Percentiles rank a stretch among this genome's conserved stretches.
Evolutionary conservation across 305 asterid species (phyloP).

Genomic region (Caryopteris hybrid): DNA sequence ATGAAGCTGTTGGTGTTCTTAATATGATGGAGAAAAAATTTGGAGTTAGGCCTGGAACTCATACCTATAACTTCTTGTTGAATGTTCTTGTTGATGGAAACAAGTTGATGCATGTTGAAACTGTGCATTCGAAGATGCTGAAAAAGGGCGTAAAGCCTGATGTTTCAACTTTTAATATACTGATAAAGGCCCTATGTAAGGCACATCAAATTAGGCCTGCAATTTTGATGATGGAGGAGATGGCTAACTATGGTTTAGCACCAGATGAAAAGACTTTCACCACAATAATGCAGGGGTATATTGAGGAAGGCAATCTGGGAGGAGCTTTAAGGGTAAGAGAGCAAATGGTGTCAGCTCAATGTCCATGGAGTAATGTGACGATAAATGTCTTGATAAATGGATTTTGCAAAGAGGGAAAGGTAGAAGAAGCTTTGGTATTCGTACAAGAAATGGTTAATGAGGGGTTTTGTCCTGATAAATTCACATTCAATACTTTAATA

Average conservation of each 20-base stretch:
- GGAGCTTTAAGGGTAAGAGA: slow-evolving; percentile 81
- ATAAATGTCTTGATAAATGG: slow-evolving; percentile 82
- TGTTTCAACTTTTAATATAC: slow-evolving; percentile 76
- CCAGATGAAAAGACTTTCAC: slow-evolving; percentile 90
- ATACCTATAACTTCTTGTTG: slow-evolving; percentile 59
- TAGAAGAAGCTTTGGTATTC: slow-evolving; percentile 65
- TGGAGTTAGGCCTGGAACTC: slow-evolving; percentile 50
- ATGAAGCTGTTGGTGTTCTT: slow-evolving; percentile 67
- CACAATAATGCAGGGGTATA: slow-evolving; percentile 83
- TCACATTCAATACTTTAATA: slow-evolving; percentile 74
- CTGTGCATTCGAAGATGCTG: slow-evolving; percentile 70
- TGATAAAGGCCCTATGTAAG: slow-evolving; percentile 83
- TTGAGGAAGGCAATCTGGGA: slow-evolving; percentile 66
- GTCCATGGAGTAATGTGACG: slow-evolving; percentile 53
- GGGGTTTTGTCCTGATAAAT: slow-evolving; percentile 70
- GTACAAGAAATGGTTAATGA: slow-evolving; percentile 57
- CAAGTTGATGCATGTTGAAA: slow-evolving; percentile 68
- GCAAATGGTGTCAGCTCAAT: slow-evolving; percentile 64
- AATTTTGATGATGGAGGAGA: slow-evolving; percentile 89
- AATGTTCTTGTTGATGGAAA: slow-evolving; percentile 82
- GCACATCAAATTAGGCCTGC: slow-evolving; percentile 92
- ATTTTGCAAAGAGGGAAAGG: slow-evolving; percentile 68
- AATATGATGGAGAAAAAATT: slow-evolving; percentile 64
- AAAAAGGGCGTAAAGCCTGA: slow-evolving; percentile 48
- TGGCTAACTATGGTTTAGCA: slow-evolving; percentile 52